Base-by-base conservation (phyloP, 108 stramenopile species). In the Stephanodiscus minutulus region DNA sequence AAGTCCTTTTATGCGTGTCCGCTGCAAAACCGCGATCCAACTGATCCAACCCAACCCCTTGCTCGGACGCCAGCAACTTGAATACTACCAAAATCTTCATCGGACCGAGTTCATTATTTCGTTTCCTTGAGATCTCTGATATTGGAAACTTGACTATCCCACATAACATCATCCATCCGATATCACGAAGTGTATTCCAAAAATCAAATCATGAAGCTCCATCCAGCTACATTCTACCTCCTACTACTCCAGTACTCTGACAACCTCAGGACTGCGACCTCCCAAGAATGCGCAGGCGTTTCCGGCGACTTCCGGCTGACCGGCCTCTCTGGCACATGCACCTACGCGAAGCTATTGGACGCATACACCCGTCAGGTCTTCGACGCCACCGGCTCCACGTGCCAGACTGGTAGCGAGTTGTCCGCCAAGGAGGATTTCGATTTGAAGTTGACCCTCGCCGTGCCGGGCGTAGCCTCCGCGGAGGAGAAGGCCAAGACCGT, bases 301-400 rank as follows among this genome's bases (percentile, higher is more conserved):
- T 20, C n/a, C n/a, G 58, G 58, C 7, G 29, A 27, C 29, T 70
- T 57, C 43, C 3, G 20, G n/a, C 68, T 69, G 11, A 10, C 58
- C 25, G 77, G 69, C n/a, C 25, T 74, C 27, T 41, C 25, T 5
- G 77, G 77, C 17, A 36, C 33, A 0, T 79, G 77, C 67, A 66
- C 37, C 73, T 70, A 68, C 36, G 59, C 18, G 11, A 74, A 54
- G 44, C 61, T 79, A 31, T 66, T 79, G 13, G 72, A 56, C 2
- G 77, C 58, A 2, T 79, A 79, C 68, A 61, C 57, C 18, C 61
- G 68, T 54, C 73, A 74, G 44, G 58, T 74, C 22, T 74, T 59
- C 24, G 50, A 48, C 27, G 75, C 39, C 44, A 25, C 57, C 67
- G 73, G 73, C 1, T 21, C 56, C 12, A 69, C 54, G 8, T 67